These are phyloP conservation scores for Phytophthora hibernalis DNA, from an alignment of 352 stramenopile genomes.

Conservation along the genomic window DNA sequence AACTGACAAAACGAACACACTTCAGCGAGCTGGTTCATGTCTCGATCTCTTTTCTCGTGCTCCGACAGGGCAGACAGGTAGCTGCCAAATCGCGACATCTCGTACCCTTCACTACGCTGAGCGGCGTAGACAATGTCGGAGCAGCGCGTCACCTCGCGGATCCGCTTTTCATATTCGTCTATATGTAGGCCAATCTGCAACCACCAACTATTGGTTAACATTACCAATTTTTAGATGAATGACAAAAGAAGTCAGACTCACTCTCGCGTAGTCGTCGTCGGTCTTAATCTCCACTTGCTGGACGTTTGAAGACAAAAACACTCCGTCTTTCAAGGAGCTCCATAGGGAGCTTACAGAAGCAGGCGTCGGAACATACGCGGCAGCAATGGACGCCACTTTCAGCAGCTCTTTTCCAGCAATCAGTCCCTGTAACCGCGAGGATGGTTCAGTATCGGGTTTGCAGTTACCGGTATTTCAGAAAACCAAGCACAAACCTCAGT, in stretches of 20 bases:
- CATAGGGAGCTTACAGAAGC: conserved; percentile 80
- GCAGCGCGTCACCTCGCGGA: conserved; percentile 81
- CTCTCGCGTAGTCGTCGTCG: conserved; percentile 86
- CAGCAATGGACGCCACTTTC: conserved; percentile 76
- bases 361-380: conserved; percentile 79
- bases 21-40: conserved; percentile 81
- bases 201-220: conserved; percentile 1
- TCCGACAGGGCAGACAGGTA: conserved; percentile 81
- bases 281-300: conserved; percentile 89
- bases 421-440: conserved; percentile 53
- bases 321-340: conserved; percentile 84
- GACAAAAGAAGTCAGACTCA: conserved; percentile 20
- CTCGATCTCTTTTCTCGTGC: conserved; percentile 75
- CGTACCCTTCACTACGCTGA: conserved; percentile 84
- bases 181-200: conserved; percentile 87
- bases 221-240: neutral
- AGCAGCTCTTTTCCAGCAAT: conserved; percentile 86
- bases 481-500: conserved; percentile 59
- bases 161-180: conserved; percentile 85
- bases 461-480: neutral
- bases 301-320: conserved; percentile 79
- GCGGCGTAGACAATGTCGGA: conserved; percentile 85
- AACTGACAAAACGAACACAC: conserved; percentile 28
- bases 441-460: conserved; percentile 1
- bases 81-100: conserved; percentile 87